phyloP scores from a whole-genome alignment of 2,329 filamentous ascomycete genomes.

The Claviceps sp. region DNA sequence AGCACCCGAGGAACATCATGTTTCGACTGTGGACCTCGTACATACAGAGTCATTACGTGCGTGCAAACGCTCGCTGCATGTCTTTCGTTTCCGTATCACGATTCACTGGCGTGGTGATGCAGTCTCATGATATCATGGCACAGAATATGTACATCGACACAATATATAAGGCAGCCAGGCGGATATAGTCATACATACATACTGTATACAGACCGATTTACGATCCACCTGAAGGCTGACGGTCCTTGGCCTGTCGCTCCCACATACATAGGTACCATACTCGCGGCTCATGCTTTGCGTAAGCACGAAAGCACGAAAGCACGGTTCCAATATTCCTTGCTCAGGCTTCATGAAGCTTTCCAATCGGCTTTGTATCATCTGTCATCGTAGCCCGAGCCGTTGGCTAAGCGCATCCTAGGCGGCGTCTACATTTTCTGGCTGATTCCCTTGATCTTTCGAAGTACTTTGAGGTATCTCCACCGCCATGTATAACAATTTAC shows the following conservation, averaged over 20 bases:
- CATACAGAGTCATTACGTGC: not conserved
- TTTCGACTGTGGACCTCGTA: not conserved
- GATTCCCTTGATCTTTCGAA: not conserved
- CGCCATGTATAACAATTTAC: not conserved
- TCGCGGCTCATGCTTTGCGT: not conserved
- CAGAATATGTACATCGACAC: conserved; percentile 2
- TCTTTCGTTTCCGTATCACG: not conserved
- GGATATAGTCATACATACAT: not conserved
- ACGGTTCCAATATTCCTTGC: not conserved
- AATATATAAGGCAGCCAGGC: not conserved
- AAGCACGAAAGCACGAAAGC: not conserved
- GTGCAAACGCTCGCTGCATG: not conserved
- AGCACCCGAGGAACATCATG: not conserved
- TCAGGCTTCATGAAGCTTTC: not conserved
- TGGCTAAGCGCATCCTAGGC: not conserved
- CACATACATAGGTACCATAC: not conserved
- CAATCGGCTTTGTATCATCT: not conserved
- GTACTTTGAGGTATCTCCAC: not conserved
- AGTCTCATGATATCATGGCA: conserved; percentile 20
- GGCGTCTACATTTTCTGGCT: not conserved
- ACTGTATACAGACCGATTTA: not conserved
- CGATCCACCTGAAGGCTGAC: not conserved
- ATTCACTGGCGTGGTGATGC: not conserved
- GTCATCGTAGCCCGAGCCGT: not conserved
- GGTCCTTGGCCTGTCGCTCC: not conserved